Evolutionary conservation across 2,329 filamentous ascomycete genomes (phyloP).

Genomic region (Cladosporium austrohemisphaericum): DNA sequence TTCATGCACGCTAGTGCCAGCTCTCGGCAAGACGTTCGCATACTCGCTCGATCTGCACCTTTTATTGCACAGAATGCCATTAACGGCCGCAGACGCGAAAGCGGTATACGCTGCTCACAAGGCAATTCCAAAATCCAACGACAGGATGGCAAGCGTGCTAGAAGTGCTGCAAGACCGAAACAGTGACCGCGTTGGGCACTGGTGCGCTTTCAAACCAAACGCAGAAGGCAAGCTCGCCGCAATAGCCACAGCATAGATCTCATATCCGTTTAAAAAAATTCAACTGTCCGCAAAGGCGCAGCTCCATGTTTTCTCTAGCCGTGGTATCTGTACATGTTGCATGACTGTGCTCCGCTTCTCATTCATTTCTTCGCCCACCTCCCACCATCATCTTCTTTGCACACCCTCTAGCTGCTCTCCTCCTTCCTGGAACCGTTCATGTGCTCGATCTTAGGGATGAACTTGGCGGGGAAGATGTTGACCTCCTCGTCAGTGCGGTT

Average conservation of each 20-base stretch:
- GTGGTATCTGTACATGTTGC: slow-evolving; percentile 15
- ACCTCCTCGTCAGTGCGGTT: slow-evolving; percentile 73
- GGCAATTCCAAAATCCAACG: slow-evolving; percentile 5
- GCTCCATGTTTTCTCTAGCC: slow-evolving; percentile 14
- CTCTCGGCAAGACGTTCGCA: slow-evolving; percentile 36
- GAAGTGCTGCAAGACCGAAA: slow-evolving; percentile 44
- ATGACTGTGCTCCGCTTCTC: slow-evolving; percentile 14
- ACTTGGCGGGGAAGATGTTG: slow-evolving; percentile 43
- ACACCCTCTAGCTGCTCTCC: slow-evolving; percentile 5
- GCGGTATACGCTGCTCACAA: slow-evolving; percentile 25
- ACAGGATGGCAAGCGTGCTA: slow-evolving; percentile 35
- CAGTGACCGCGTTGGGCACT: slow-evolving; percentile 36
- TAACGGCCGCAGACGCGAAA: slow-evolving; percentile 33
- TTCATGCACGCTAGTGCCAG: slow-evolving; percentile 35
- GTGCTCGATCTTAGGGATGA: slow-evolving; percentile 35
- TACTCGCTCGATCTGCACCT: slow-evolving; percentile 39
- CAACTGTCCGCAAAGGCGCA: slow-evolving; percentile 11
- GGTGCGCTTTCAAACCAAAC: slow-evolving; percentile 30
- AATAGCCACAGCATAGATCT: slow-evolving; percentile 14
- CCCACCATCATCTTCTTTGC: slow-evolving; percentile 13
- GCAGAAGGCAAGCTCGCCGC: slow-evolving; percentile 20
- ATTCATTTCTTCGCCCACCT: background rate
- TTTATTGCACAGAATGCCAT: slow-evolving; percentile 39
- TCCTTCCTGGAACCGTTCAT: slow-evolving; percentile 13
- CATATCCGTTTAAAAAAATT: no score